Conservation (phyloP, 805 yeast species). For the Metschnikowia shivogae region DNA sequence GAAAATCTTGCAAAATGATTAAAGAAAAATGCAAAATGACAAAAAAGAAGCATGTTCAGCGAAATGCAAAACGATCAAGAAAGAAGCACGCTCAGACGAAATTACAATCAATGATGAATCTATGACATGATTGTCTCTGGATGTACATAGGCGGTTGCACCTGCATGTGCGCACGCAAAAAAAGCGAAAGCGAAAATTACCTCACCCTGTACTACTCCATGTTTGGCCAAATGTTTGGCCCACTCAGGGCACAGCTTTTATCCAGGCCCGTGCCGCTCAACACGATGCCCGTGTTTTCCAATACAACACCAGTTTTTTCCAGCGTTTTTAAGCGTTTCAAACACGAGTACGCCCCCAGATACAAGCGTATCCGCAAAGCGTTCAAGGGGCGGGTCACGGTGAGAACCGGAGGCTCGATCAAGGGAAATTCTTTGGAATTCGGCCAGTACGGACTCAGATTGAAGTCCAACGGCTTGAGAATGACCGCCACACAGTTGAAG, state of each 20-base stretch:
- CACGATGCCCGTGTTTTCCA: background rate
- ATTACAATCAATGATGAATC: background rate
- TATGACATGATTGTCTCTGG: too few species aligned
- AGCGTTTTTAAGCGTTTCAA: slow-evolving; percentile 37
- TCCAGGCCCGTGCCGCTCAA: background rate
- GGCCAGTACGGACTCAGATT: slow-evolving; percentile 87
- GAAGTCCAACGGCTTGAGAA: slow-evolving; percentile 80
- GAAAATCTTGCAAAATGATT: too few species aligned
- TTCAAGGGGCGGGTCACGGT: slow-evolving; percentile 94
- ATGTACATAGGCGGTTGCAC: background rate
- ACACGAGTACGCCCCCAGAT: slow-evolving; percentile 78
- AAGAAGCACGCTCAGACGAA: background rate
- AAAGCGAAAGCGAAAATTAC: background rate
- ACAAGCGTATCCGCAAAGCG: slow-evolving; percentile 62
- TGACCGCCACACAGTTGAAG: slow-evolving; percentile 81
- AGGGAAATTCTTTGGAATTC: slow-evolving; percentile 77
- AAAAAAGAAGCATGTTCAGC: too few species aligned
- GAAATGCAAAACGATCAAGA: too few species aligned
- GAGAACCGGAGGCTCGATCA: slow-evolving; percentile 88
- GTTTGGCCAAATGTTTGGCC: slow-evolving; percentile 8
- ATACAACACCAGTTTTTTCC: slow-evolving; percentile 1
- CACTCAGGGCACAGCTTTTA: background rate
- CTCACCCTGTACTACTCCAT: slow-evolving; percentile 2
- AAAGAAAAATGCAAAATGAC: background rate
- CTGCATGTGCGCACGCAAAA: slow-evolving; percentile 1